A percentile compares a stretch with the other conserved stretches of the same genome.
phyloP scores from a whole-genome alignment of 2,329 filamentous ascomycete genomes.

The Aspergillus flavus region DNA sequence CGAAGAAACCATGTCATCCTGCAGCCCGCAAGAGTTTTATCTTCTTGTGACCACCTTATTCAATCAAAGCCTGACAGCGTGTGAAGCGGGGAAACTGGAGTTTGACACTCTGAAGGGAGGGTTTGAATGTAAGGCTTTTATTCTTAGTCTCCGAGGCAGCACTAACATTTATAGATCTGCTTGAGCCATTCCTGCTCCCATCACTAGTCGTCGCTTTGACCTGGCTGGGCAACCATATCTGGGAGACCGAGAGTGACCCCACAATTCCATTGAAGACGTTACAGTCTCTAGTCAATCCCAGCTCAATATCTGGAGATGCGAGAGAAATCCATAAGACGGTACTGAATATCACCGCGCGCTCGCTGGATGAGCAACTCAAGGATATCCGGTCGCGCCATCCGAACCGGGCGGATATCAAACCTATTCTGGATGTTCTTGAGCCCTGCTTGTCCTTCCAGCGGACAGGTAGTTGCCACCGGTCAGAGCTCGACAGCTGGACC shows the following conservation, averaged over 20 bases:
- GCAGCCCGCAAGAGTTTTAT: conserved; percentile 67
- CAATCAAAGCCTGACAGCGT: conserved; percentile 62
- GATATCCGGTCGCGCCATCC: conserved; percentile 54
- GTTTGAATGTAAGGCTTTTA: conserved; percentile 57
- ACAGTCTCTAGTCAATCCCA: conserved; percentile 58
- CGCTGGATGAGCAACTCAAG: conserved; percentile 55
- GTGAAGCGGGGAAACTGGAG: conserved; percentile 56
- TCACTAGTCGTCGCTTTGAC: conserved; percentile 61
- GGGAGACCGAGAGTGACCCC: conserved; percentile 52
- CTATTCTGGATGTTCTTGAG: conserved; percentile 55
- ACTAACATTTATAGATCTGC: conserved; percentile 50
- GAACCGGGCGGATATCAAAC: conserved; percentile 54
- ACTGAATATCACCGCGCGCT: conserved; percentile 57
- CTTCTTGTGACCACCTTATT: conserved; percentile 64
- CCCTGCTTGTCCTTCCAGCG: conserved; percentile 55
- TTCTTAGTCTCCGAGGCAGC: neutral
- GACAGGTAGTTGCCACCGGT: conserved; percentile 47
- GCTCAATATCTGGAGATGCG: conserved; percentile 61
- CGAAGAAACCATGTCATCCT: conserved; percentile 66
- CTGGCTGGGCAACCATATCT: conserved; percentile 62
- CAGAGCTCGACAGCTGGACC: conserved; percentile 58
- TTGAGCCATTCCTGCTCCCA: conserved; percentile 65
- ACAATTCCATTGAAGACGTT: conserved; percentile 59
- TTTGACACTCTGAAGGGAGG: conserved; percentile 63
- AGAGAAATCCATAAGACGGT: conserved; percentile 64